Evolutionary conservation across 352 stramenopile species (phyloP).

Genomic region (Chrysophaeum taylorii): DNA sequence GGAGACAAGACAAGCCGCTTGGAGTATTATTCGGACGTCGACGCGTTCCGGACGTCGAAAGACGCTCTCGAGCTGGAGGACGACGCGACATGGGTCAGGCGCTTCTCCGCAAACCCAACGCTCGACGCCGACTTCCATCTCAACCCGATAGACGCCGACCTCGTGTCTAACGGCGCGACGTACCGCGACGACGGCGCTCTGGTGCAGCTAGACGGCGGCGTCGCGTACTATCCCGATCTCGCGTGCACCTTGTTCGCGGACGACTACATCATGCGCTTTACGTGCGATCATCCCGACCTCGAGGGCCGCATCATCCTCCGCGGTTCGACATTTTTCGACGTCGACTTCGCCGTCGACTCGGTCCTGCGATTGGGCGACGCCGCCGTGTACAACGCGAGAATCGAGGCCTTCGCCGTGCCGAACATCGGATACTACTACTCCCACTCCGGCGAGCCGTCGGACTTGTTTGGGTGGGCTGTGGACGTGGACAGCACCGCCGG

Average conservation of each 20-base stretch:
- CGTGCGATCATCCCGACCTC: not conserved
- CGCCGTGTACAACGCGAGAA: not conserved
- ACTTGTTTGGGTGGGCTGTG: conserved; percentile 38
- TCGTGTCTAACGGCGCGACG: not conserved
- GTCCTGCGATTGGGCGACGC: not conserved
- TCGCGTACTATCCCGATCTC: not conserved
- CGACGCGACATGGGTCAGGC: conserved; percentile 28
- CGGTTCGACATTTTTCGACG: not conserved
- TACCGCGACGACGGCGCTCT: not conserved
- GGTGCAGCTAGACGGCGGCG: not conserved
- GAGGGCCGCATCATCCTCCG: not conserved
- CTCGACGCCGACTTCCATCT: conserved; percentile 39
- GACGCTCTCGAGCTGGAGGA: conserved; percentile 30
- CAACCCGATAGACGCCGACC: conserved; percentile 23
- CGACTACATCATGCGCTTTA: not conserved
- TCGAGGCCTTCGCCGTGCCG: not conserved
- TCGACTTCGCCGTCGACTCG: not conserved
- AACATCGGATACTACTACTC: not conserved
- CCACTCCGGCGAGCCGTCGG: not conserved
- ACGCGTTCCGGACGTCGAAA: conserved; percentile 32
- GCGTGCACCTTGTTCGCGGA: not conserved
- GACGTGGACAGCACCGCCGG: not conserved
- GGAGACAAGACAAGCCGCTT: conserved; percentile 33
- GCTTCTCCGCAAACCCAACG: conserved; percentile 17
- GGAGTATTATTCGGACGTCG: conserved; percentile 37